Base-by-base conservation (phyloP, 257 asterid genomes). In the Nicotiana obtusifolia region DNA sequence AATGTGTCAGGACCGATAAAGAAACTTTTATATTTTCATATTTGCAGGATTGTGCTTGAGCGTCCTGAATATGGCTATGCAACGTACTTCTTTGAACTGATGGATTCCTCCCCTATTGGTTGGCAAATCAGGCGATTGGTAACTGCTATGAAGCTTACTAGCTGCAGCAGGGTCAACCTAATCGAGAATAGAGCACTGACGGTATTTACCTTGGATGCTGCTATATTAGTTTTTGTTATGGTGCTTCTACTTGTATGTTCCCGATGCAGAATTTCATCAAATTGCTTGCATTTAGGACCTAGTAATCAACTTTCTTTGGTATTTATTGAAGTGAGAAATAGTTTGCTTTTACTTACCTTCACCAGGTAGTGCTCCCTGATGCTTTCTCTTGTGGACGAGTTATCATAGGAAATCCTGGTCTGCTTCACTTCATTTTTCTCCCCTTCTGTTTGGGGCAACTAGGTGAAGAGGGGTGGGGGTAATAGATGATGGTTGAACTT, bases 51-150 rank as follows among this genome's bases (percentile, higher is more conserved):
- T 79, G 99, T 96, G 88, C 97, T 96, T 76, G 99, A 96, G 87
- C 99, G 97, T 22, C 99, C 99, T 26, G 99, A 94, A 83, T 96
- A 96, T 88, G 99, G 99, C 61, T 93, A 87, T 82, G 99, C 99
- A 1, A 94, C 99, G 13, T 96, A 96, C 87, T 96, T 96, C 86
- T 96, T 95, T 65, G 97, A 94, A 82, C 83, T 94, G 89, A 82
- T 80, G 67, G 88, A 85, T 80, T 86, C 92, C 5, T 76, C 89
- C 82, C 90, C 99, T 31, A 83, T 91, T 84, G 75, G 68, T 82
- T 95, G 98, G 98, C 98, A 96, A 88, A 86, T 95, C 89, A 91
- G 81, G 84, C 92, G 98, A 41, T 89, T 96, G 79, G 89, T 96
- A 56, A 93, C 85, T 79, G 92, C 91, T 52, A 93, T 95, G 98